phyloP scores from a whole-genome alignment of 768 basidiomycete genomes.

The Tulasnella calospora region DNA sequence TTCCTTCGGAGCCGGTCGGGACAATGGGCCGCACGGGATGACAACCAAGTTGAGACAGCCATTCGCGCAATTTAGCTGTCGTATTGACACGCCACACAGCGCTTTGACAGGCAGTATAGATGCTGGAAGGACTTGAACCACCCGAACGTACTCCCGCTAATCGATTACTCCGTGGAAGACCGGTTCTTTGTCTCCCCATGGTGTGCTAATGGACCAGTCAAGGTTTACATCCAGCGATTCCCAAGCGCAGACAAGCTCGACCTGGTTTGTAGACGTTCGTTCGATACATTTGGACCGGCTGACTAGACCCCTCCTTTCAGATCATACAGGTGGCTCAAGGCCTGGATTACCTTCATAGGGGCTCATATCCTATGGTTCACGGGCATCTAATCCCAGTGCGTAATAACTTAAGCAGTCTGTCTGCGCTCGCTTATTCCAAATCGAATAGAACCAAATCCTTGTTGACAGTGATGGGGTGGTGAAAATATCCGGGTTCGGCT shows the following conservation, averaged over 20 bases:
- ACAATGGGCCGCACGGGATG: background rate
- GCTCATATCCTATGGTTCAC: constrained; percentile 1
- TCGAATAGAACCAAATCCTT: background rate
- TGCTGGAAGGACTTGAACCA: constrained; percentile 13
- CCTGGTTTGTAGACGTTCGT: background rate
- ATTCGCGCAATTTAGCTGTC: background rate
- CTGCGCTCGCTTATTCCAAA: background rate
- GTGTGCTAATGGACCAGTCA: constrained; percentile 12
- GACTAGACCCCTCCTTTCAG: background rate
- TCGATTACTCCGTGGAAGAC: background rate
- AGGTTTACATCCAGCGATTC: background rate
- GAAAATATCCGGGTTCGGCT: constrained; percentile 10
- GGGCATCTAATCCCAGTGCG: constrained; percentile 13
- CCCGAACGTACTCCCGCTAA: constrained; percentile 14
- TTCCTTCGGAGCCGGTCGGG: background rate
- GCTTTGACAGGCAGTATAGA: background rate
- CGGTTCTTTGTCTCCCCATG: constrained; percentile 14
- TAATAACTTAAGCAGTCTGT: background rate
- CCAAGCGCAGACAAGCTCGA: background rate
- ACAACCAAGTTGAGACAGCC: background rate
- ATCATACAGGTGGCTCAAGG: background rate
- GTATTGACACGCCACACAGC: background rate
- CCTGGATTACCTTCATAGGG: constrained; percentile 11
- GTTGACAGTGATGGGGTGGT: background rate
- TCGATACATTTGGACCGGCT: background rate